Evolutionary conservation across 108 stramenopile genomes (phyloP), one percentile per base, ranked within the genome.

Genomic region (Skeletonema costatum): DNA sequence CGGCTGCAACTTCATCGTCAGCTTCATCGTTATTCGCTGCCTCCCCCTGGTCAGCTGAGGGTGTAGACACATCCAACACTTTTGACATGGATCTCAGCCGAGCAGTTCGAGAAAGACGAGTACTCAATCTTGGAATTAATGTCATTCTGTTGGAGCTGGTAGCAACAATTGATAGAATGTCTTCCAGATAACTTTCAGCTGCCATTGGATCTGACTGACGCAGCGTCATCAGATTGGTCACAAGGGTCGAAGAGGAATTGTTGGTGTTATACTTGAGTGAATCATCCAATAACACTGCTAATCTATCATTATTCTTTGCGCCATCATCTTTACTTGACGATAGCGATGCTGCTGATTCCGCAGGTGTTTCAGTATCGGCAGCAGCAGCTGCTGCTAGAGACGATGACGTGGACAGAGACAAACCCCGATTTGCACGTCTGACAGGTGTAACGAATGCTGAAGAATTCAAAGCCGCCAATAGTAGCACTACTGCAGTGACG

Each of bases 1-100:
- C 56, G 39, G 58, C 56, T 17, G 70, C 66, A 25, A 68, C 71
- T 14, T 44, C 68, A 42, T 60, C 50, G 17, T 75, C 65, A 8
- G 71, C 76, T 33, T 58, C 74, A 25, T 61, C 30, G 14, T 30
- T 46, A 12, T 56, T 31, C 5, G 39, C 39, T 41, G 66, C 29
- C 66, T 68, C 67, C 5, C 32, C 58, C 9, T 69, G 53, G 35
- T 38, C 70, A 14, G 62, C 35, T 7, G 78, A 53, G 11, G 90
- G 90, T 29, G 86, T 86, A 2, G 85, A 84, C 6, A 76, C 44
- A 59, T 88, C 84, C 32, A 91, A 64, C 14, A 86, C 85, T 29
- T 82, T 70, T 17, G 70, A 68, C 25, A 91, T 59, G 8, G 85
- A 76, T 4, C 77, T 78, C 65, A 76, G 75, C 44, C 90, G 74